Evolutionary conservation across 192 early-diverging fungal species (phyloP), one percentile per base, ranked within the genome.

Genomic region (Coemansia interrupta): DNA sequence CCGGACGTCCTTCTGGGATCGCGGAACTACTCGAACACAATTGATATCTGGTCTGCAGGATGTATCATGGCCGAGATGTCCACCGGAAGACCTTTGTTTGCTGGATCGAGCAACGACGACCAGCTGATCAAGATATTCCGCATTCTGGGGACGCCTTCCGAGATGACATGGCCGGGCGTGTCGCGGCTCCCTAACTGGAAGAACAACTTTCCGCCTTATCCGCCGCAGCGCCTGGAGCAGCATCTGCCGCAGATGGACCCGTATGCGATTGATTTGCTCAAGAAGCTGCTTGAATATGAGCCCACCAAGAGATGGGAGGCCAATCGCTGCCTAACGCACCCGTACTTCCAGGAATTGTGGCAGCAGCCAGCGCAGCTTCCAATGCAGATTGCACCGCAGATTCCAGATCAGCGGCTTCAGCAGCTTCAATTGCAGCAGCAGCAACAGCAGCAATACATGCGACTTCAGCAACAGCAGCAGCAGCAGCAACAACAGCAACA

Each of bases 21-120:
- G 41, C 85, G 92, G 54, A 91, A 88, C 66, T 98, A 98, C 78
- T 86, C 88, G 15, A 97, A 90, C 9, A 91, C 92, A 19, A 97
- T 98, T 60, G 96, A 98, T 64, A 95, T 98, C 26, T 98, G 96
- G 96, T 93, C 91, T 28, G 90, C 89, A 12, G 96, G 96, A 39
- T 98, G 96, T 72, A 98, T 98, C 69, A 94, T 98, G 91, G 96
- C 96, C 17, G 91, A 92, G 64, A 92, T 91, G 89, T 89, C 80
- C 63, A 83, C 86, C 6, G 90, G 90, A 0, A 73, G 87, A 26
- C 89, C 90, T 10, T 75, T 92, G 50, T 92, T 91, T 66, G 87
- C 91, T 11, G 91, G 91, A 52, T 86, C 85, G 24, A 89, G 82
- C 63, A 91, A 87, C 54, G 88, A 90, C 53, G 90, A 92, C 69